Base-by-base conservation (phyloP, 371 early-diverging fungal species). In the Dentiscutata heterogama region DNA sequence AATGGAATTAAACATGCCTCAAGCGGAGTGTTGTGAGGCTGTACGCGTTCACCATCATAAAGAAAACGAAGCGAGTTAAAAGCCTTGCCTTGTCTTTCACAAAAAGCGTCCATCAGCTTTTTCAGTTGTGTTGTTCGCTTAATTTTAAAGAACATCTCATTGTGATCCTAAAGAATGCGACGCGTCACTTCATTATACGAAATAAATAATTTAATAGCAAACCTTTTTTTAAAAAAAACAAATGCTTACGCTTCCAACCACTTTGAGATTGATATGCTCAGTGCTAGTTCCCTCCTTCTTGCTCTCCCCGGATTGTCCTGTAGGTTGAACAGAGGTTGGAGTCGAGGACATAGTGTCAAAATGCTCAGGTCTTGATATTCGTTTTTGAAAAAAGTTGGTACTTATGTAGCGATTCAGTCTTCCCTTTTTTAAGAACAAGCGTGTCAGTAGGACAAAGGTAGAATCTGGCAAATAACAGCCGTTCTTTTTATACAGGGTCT, bases 31-130 rank as follows among this genome's bases (percentile, higher is more conserved):
- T 95, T 89, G 27, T 87, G 88, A 63, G 92, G 90, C 61, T 90
- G 87, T 50, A 98, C 91, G 83, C 98, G 92, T 68, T 93, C 88
- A 72, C 97, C 98, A 83, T 97, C 97, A 70, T 94, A 95, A 39
- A 96, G 84, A 89, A 98, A 98, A 27, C 97, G 94, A 25, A 97
- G 93, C 0, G 96, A 92, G 60, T 85, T 88, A 42, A 88, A 83
- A 39, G 93, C 86, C 89, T 96, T 90, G 84, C 97, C 94, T 83
- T 93, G 92, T 67, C 95, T 92, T 31, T 93, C 92, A 86, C 95
- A 95, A 82, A 95, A 96, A 22, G 95, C 95, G 81, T 97, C 95
- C 97, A 98, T 97, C 81, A 98, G 88, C 85, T 96, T 96, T 85
- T 94, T 91, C 51, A 98, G 89, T 78, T 92, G 95, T 31, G 98